Evolutionary conservation across 2,329 filamentous ascomycete genomes (phyloP).

Genomic region (Polychaeton citri): DNA sequence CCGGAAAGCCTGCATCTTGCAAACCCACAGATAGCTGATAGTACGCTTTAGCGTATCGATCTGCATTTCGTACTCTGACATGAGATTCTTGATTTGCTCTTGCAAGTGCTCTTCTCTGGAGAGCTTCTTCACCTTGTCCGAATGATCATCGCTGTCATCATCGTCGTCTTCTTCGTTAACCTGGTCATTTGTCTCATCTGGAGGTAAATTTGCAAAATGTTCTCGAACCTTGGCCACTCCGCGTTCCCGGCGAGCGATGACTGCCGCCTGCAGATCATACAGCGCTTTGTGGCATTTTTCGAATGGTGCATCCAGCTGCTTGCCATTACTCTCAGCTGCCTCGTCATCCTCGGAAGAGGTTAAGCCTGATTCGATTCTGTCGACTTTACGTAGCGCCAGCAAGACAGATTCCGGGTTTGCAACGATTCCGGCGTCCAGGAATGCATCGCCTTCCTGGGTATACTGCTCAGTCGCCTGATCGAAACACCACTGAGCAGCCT

Average conservation of each 20-base stretch:
- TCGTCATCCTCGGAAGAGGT: conserved; percentile 54
- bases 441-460: conserved; percentile 52
- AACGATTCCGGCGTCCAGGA: conserved; percentile 67
- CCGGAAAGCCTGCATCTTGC: conserved; percentile 83
- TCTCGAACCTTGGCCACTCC: conserved; percentile 43
- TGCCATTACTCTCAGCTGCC: conserved; percentile 50
- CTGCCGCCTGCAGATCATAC: conserved; percentile 72
- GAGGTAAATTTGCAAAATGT: conserved; percentile 33
- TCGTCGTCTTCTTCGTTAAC: conserved; percentile 35
- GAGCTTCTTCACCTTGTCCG: conserved; percentile 30
- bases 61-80: conserved; percentile 57
- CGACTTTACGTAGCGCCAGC: conserved; percentile 76
- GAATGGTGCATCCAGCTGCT: conserved; percentile 69
- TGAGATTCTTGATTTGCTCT: conserved; percentile 42
- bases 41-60: conserved; percentile 66
- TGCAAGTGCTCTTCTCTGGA: conserved; percentile 39
- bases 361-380: conserved; percentile 69
- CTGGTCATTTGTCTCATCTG: conserved; percentile 25
- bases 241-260: conserved; percentile 52
- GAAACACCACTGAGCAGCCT: conserved; percentile 86
- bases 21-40: conserved; percentile 90
- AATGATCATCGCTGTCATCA: conserved; percentile 36
- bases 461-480: conserved; percentile 53
- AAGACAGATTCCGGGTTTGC: conserved; percentile 92
- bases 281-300: conserved; percentile 71